Evolutionary conservation across 352 stramenopile genomes (phyloP), one percentile per base, ranked within the genome.

Genomic region (Phytophthora pini): DNA sequence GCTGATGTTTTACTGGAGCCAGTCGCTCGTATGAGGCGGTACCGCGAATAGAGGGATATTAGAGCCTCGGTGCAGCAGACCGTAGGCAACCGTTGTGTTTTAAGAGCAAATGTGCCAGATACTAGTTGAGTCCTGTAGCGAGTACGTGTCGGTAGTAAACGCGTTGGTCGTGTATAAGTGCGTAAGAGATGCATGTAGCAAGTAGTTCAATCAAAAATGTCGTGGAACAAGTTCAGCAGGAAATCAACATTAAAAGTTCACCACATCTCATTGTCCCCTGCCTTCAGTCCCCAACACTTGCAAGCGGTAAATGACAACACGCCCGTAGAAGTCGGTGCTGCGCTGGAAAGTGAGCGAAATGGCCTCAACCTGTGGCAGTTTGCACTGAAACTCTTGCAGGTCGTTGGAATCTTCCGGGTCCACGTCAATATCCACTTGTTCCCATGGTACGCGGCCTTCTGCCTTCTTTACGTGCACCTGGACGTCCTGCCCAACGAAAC

Each of bases 1-100:
- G 20, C 72, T 95, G 56, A 93, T 95, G 87, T 93, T 87, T 55
- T 93, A 92, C 61, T 95, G 87, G 87, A 95, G 84, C 68, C 84
- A 93, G 74, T 93, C 82, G 46, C 70, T 93, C 32, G 73, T 81
- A 64, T 81, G 55, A 81, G 40, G 27, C 22, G n/a, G 36, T 44
- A 39, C 31, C n/a, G 22, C 32, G 51, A 4, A 56, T 45, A 50
- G 43, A 55, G n/a, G 48, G 39, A 59, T 12, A 61, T 63, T 61
- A 68, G 58, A 72, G 57, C 53, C 48, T 65, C 39, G 50, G 56
- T 17, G 47, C 46, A 57, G 10, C 29, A 64, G 53, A 41, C 36
- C 53, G 26, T 31, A 60, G 56, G 48, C 47, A 57, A 61, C 40
- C 39, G 32, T 68, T 59, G 57, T 64, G 48, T 72, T 58, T 63